phyloP scores from a whole-genome alignment of 2,329 filamentous ascomycete genomes.

The Metarhizium brunneum region DNA sequence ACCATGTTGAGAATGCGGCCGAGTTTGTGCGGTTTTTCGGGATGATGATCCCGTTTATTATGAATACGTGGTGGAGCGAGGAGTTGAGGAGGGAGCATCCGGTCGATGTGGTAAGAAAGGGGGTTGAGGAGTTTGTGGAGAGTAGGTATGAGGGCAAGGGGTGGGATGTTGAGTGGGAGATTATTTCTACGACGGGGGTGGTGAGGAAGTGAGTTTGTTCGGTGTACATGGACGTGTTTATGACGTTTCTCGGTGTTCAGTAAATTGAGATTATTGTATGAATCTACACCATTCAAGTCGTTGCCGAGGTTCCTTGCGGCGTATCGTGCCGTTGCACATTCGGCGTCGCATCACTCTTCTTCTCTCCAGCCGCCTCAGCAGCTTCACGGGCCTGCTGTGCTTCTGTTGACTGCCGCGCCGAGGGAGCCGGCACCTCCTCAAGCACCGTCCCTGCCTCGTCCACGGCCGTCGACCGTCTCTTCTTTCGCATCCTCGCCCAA shows the following conservation, averaged over 20 bases:
- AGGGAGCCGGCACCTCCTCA: not conserved
- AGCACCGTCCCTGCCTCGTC: not conserved
- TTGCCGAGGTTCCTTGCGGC: not conserved
- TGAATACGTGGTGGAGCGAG: too few species aligned
- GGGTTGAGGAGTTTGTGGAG: too few species aligned
- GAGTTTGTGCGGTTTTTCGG: too few species aligned
- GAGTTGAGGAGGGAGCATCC: too few species aligned
- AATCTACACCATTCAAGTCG: not conserved
- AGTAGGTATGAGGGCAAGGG: too few species aligned
- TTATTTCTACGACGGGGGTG: too few species aligned
- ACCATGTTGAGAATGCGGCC: too few species aligned
- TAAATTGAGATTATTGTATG: not conserved
- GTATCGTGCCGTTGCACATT: not conserved
- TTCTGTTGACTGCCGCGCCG: not conserved
- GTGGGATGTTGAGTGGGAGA: too few species aligned
- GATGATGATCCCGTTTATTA: too few species aligned
- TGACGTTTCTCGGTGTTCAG: too few species aligned
- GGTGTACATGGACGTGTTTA: too few species aligned
- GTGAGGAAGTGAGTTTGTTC: constrained; percentile 12
- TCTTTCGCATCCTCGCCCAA: constrained; percentile 4
- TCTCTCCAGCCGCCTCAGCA: not conserved
- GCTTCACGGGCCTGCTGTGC: not conserved
- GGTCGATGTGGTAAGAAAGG: too few species aligned
- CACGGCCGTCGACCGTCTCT: not conserved
- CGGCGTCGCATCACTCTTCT: not conserved